Percentiles rank a stretch among this genome's conserved stretches.
Evolutionary conservation across 2,329 filamentous ascomycete species (phyloP).

Genomic region (Cercospora zeae-maydis): DNA sequence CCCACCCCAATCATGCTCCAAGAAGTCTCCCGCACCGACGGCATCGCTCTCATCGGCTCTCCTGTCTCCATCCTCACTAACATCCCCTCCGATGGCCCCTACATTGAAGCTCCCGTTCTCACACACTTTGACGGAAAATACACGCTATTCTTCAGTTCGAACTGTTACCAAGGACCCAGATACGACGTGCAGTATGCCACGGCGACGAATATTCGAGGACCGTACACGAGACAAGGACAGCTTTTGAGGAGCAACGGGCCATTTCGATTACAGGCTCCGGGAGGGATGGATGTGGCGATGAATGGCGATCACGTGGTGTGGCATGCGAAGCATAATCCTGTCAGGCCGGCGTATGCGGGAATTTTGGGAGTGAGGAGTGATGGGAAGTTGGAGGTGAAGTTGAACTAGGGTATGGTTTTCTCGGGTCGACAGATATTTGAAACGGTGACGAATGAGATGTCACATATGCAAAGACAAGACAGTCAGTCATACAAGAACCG

Average conservation of each 20-base stretch:
- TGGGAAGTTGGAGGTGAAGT: constrained; percentile 9
- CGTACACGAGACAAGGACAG: constrained; percentile 26
- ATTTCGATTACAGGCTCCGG: constrained; percentile 29
- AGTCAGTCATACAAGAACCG: too few relatives aligned
- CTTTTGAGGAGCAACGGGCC: constrained; percentile 28
- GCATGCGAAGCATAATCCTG: constrained; percentile 25
- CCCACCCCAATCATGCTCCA: constrained; percentile 36
- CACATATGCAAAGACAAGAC: too few relatives aligned
- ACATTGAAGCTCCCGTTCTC: constrained; percentile 32
- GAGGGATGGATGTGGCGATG: constrained; percentile 32
- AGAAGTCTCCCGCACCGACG: constrained; percentile 30
- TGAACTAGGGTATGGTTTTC: not conserved
- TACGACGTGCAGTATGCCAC: constrained; percentile 34
- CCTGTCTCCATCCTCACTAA: constrained; percentile 31
- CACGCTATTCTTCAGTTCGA: constrained; percentile 33
- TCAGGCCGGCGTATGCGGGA: constrained; percentile 17
- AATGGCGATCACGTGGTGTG: constrained; percentile 35
- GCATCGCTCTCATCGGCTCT: constrained; percentile 29
- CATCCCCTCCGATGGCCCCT: constrained; percentile 30
- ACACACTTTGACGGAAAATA: constrained; percentile 30
- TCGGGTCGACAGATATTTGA: too few relatives aligned
- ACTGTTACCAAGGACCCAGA: constrained; percentile 30
- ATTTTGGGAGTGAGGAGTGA: constrained; percentile 9
- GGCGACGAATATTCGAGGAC: constrained; percentile 27
- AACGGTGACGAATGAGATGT: too few relatives aligned